Conservation (phyloP, 176 grass and related monocot genomes). For the Oryza coarctata region DNA sequence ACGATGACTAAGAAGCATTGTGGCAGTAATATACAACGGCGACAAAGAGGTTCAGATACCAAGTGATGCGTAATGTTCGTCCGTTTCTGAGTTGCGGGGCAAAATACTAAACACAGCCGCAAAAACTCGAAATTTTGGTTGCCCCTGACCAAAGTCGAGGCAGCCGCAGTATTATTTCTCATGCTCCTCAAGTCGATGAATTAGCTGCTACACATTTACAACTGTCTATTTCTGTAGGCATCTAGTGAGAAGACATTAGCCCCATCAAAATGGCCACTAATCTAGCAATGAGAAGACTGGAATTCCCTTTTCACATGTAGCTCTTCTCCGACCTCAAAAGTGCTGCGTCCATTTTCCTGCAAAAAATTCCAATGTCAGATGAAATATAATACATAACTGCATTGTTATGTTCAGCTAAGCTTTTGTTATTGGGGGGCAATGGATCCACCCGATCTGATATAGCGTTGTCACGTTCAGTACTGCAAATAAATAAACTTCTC, state of each 20-base stretch:
- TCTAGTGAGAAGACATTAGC: not conserved
- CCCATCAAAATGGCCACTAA: constrained; percentile 25
- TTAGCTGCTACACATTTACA: constrained; percentile 40
- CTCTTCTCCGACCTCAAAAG: constrained; percentile 70
- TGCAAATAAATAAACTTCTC: not conserved
- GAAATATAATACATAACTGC: not conserved
- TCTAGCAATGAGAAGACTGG: constrained; percentile 67
- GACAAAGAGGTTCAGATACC: not conserved
- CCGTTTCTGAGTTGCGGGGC: not conserved
- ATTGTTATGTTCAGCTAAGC: not conserved
- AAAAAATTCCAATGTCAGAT: constrained; percentile 31
- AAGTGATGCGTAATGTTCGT: not conserved
- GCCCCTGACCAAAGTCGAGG: not conserved
- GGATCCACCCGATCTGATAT: not conserved
- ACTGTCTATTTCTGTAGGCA: not conserved
- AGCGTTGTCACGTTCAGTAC: not conserved
- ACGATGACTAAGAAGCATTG: not conserved
- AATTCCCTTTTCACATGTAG: constrained; percentile 78
- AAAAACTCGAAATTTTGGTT: constrained; percentile 28
- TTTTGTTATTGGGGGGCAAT: not conserved
- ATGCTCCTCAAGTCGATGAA: not conserved
- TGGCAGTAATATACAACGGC: not conserved
- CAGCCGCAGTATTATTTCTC: not conserved
- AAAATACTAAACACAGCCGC: not conserved
- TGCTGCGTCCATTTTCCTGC: constrained; percentile 54